Conservation (phyloP, 2,329 filamentous ascomycete genomes). For the Sclerotiophoma versabilis region DNA sequence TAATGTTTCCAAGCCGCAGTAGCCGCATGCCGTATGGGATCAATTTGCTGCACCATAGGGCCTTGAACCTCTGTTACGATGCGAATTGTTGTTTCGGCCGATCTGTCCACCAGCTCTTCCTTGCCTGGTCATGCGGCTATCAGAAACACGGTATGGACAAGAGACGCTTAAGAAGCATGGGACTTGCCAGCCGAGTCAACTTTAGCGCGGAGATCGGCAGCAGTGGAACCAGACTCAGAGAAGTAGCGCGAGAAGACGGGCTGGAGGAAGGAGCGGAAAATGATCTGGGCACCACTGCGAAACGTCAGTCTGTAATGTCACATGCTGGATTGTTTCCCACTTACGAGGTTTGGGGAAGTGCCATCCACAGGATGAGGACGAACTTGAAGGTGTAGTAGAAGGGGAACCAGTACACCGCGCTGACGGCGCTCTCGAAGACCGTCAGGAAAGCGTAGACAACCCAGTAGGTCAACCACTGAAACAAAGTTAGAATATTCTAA, state of each 20-base stretch:
- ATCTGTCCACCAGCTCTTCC: not conserved
- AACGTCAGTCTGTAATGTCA: conserved; percentile 14
- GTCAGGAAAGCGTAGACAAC: conserved; percentile 84
- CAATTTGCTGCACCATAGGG: conserved; percentile 18
- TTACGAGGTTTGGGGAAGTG: conserved; percentile 92
- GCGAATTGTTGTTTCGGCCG: conserved; percentile 1
- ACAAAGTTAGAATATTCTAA: conserved; percentile 45
- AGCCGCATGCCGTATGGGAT: conserved; percentile 35
- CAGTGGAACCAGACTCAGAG: conserved; percentile 71
- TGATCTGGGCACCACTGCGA: conserved; percentile 85
- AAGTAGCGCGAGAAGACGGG: conserved; percentile 96
- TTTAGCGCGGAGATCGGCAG: conserved; percentile 87
- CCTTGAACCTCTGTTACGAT: conserved; percentile 4
- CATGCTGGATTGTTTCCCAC: conserved; percentile 41
- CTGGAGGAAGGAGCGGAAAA: conserved; percentile 95
- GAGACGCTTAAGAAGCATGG: conserved; percentile 25
- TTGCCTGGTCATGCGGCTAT: conserved; percentile 39
- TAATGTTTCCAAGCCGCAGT: conserved; percentile 37
- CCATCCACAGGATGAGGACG: conserved; percentile 94
- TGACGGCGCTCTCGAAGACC: conserved; percentile 82
- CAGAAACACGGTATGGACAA: conserved; percentile 32
- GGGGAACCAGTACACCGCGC: conserved; percentile 91
- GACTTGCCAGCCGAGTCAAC: conserved; percentile 70
- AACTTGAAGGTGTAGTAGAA: conserved; percentile 99
- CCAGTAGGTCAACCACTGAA: conserved; percentile 82